Evolutionary conservation across 805 yeast species (phyloP), one percentile per base, ranked within the genome.

Genomic region (Tetrapisispora pingtungensis): DNA sequence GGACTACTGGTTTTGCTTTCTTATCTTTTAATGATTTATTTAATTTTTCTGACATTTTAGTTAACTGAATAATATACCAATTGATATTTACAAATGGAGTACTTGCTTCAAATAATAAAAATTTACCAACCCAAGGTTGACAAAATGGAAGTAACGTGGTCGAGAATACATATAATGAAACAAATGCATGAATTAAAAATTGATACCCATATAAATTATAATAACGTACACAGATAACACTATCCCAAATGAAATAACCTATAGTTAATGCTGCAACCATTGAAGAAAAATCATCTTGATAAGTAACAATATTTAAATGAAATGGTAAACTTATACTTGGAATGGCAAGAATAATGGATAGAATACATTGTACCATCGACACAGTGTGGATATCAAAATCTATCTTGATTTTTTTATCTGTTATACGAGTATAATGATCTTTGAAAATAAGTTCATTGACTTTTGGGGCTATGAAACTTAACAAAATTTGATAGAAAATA

Each of bases 191-290:
- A 49, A 85, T 65, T 46, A 86, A 66, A 63, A 85, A 90, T 34
- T 88, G 87, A 17, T 75, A 42, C 0, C 97, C 97, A 63, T 85
- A 89, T 51, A 83, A 61, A 42, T 72, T 67, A 59, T 68, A 77
- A 66, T 83, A 72, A 42, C 65, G 65, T 13, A 78, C 7, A 58
- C 96, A 87, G 47, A 87, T 80, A 44, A 68, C 64, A 33, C 81
- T 48, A 63, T 90, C 97, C 97, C 97, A 90, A 24, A 85, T 53
- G 58, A 90, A 90, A 67, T 90, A 90, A 2, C 97, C 97, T 7
- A 71, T 59, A 10, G 94, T 81, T 46, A 81, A 57, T 1, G 95
- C 71, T 13, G 80, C 67, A 10, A 84, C 84, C 55, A 90, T 70
- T 0, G 86, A 87, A 0, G 80, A 80, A 57, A 77, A 84, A n/a